Percentiles rank a stretch among this genome's conserved stretches.
Conservation (phyloP, 192 early-diverging fungal genomes). For the Backusella sp. region DNA sequence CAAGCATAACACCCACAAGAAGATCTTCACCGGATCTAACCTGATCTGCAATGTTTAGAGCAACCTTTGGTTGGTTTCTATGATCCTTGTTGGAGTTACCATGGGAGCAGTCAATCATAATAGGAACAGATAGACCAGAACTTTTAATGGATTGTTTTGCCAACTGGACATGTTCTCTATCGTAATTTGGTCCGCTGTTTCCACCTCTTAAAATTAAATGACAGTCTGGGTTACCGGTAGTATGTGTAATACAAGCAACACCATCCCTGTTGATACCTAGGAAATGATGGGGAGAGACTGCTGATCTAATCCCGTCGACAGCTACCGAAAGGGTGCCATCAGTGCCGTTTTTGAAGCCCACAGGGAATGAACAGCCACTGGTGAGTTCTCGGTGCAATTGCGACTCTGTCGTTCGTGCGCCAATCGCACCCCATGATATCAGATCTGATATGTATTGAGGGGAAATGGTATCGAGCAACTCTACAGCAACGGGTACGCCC, state of each 20-base stretch:
- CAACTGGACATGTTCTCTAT: conserved; percentile 18
- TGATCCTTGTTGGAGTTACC: conserved; percentile 92
- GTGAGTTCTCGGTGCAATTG: conserved; percentile 95
- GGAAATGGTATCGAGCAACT: conserved; percentile 93
- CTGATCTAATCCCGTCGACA: conserved; percentile 72
- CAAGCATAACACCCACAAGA: conserved; percentile 93
- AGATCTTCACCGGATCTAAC: conserved; percentile 63
- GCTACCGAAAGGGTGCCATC: conserved; percentile 84
- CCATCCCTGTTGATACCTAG: conserved; percentile 93
- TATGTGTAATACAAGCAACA: conserved; percentile 83
- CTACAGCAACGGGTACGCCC: conserved; percentile 85
- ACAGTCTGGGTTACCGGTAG: conserved; percentile 81
- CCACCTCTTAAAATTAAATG: conserved; percentile 92
- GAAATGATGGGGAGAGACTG: conserved; percentile 83
- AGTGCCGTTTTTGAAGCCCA: conserved; percentile 98
- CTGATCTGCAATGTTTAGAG: conserved; percentile 65
- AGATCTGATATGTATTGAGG: conserved; percentile 94
- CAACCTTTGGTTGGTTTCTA: conserved; percentile 80
- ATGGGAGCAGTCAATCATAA: conserved; percentile 97
- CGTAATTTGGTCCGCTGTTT: conserved; percentile 88
- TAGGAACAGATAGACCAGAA: conserved; percentile 58
- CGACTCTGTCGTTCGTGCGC: conserved; percentile 94
- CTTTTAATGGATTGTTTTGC: conserved; percentile 55
- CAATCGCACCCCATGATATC: conserved; percentile 98
- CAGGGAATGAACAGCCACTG: conserved; percentile 89